Evolutionary conservation across 2,329 filamentous ascomycete genomes (phyloP), one percentile per base, ranked within the genome.

Genomic region (Pseudopithomyces chartarum): DNA sequence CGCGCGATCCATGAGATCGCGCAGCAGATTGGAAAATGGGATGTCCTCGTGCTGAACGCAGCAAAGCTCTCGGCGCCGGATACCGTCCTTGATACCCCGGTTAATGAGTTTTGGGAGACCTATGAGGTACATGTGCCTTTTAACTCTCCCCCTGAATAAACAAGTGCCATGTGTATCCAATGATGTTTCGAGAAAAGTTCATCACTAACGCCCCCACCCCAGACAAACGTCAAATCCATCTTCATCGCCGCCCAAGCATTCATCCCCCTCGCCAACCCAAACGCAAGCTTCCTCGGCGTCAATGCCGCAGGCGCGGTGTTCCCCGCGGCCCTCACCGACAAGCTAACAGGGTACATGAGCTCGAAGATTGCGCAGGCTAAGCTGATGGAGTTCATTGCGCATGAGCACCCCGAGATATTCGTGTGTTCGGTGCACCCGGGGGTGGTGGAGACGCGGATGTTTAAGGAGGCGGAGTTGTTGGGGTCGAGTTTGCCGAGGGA

Each of bases 381-480:
- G 57, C 49, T 76, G 7, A 63, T 73, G 8, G 68, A 71, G 6
- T 70, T 65, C 33, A 46, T 77, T 4, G 71, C 70, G 0, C 62
- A 61, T 2, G 72, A 74, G 39, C 67, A 78, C 54, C 71, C 74
- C 0, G 61, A 70, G 15, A 61, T 78, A 19, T 74, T 68, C 12
- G 60, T 70, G 6, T 54, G 72, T 2, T 60, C 61, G 10, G 49
- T 78, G 6, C 68, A 78, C 42, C 77, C 77, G 2, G 76, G 76
- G 4, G 58, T 77, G 2, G 61, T 75, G 0, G 61, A 68, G 7
- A 78, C 76, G 5, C 67, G 73, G 15, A 52, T 57, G 20, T 63
- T 63, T 42, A 22, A 52, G 2, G 49, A 17, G 8, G 32, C 58
- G n/a, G 65, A 60, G 3, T 45, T 56, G 13, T 29, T 26, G 29